Conservation (phyloP, 2,329 filamentous ascomycete genomes). For the Xylariaceae sp. region DNA sequence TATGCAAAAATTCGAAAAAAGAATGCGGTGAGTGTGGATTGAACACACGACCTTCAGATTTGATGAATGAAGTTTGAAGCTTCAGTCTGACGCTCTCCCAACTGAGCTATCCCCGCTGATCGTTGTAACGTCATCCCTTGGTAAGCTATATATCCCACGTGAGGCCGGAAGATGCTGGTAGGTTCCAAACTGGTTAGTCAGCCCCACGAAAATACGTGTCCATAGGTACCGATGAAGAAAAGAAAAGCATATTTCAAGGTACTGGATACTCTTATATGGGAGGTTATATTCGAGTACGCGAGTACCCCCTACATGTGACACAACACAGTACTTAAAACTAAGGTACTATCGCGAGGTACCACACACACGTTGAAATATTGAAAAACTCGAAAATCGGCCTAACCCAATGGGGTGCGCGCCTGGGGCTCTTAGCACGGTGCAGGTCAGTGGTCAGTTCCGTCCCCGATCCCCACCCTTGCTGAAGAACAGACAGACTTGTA, state of each 20-base stretch:
- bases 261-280: no score
- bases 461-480: constrained; percentile 7
- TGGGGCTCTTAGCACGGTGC: constrained; percentile 12
- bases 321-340: no score
- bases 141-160: neutral
- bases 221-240: no score
- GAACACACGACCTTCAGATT: neutral
- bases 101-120: neutral
- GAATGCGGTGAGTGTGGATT: neutral
- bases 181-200: neutral
- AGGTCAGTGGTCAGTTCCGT: constrained; percentile 16
- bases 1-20: neutral
- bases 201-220: neutral
- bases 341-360: neutral
- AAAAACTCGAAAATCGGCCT: constrained; percentile 11
- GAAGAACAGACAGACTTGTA: constrained; percentile 14
- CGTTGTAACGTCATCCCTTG: neutral
- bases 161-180: neutral
- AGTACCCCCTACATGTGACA: no score
- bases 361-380: neutral
- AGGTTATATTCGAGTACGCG: no score
- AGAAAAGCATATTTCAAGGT: no score
- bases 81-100: constrained; percentile 1
- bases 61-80: neutral
- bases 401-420: constrained; percentile 7